phyloP scores from a whole-genome alignment of 176 grass and related monocot genomes.

The Oryza meridionalis region DNA sequence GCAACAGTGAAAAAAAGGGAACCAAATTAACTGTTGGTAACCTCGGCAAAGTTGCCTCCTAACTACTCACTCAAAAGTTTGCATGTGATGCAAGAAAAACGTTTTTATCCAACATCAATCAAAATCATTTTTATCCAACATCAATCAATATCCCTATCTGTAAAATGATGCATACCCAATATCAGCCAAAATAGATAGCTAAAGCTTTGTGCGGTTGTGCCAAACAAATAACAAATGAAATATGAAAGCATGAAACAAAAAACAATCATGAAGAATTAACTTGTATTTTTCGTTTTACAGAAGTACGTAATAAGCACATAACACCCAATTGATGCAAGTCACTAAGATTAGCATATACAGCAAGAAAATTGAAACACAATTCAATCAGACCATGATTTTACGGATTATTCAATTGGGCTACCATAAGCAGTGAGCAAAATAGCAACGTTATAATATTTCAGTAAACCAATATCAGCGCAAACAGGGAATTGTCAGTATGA shows the following conservation, averaged over 20 bases:
- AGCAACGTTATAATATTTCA: background rate
- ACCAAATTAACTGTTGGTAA: constrained; percentile 55
- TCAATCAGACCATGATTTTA: background rate
- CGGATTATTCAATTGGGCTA: background rate
- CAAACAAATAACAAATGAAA: background rate
- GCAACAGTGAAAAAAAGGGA: constrained; percentile 62
- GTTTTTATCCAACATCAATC: background rate
- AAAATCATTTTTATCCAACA: background rate
- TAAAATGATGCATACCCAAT: background rate
- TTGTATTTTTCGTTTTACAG: background rate
- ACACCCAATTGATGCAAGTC: background rate
- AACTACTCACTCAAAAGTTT: background rate
- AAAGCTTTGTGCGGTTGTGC: background rate
- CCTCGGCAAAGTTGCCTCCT: constrained; percentile 55
- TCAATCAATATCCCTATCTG: background rate
- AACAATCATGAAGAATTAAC: background rate
- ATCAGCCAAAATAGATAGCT: background rate
- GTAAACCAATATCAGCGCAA: background rate
- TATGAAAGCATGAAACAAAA: background rate
- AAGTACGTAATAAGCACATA: background rate
- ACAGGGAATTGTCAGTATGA: background rate
- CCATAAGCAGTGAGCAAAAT: background rate
- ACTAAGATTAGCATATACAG: background rate
- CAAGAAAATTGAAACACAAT: background rate
- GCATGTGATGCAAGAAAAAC: background rate